A percentile compares a stretch with the other conserved stretches of the same genome.
Evolutionary conservation across 805 yeast species (phyloP).

Genomic region (Torulaspora microellipsoides): DNA sequence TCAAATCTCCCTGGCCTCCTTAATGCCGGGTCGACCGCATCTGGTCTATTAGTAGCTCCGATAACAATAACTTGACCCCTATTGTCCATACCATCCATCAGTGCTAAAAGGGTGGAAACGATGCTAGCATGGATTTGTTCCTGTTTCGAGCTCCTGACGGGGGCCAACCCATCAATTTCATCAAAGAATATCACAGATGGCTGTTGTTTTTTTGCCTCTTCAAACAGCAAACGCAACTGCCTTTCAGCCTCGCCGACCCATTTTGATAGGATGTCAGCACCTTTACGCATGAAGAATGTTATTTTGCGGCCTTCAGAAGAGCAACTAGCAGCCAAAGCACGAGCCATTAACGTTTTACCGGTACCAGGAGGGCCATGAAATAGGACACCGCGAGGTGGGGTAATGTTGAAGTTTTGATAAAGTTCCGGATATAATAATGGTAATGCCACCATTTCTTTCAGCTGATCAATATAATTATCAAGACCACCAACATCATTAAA

Average conservation of each 20-base stretch:
- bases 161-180: constrained; percentile 97
- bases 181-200: constrained; percentile 96
- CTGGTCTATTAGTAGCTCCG: constrained; percentile 98
- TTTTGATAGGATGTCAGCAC: constrained; percentile 93
- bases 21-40: constrained; percentile 96
- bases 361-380: constrained; percentile 99
- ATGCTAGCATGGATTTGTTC: constrained; percentile 98
- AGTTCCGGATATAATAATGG: constrained; percentile 92
- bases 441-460: constrained; percentile 94
- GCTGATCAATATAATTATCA: constrained; percentile 81
- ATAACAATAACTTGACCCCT: constrained; percentile 97
- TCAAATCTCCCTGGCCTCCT: constrained; percentile 97
- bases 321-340: constrained; percentile 94
- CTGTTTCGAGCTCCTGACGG: constrained; percentile 94
- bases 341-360: constrained; percentile 96
- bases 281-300: constrained; percentile 96
- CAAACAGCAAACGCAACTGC: constrained; percentile 82
- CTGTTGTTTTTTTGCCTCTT: constrained; percentile 93
- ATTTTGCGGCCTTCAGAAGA: constrained; percentile 80
- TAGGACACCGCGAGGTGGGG: constrained; percentile 95
- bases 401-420: constrained; percentile 80
- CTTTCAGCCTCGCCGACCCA: constrained; percentile 99
- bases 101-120: constrained; percentile 87
- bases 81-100: constrained; percentile 99
- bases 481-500: constrained; percentile 87